Conservation (phyloP, 768 basidiomycete species). For the Pisolithus marmoratus region DNA sequence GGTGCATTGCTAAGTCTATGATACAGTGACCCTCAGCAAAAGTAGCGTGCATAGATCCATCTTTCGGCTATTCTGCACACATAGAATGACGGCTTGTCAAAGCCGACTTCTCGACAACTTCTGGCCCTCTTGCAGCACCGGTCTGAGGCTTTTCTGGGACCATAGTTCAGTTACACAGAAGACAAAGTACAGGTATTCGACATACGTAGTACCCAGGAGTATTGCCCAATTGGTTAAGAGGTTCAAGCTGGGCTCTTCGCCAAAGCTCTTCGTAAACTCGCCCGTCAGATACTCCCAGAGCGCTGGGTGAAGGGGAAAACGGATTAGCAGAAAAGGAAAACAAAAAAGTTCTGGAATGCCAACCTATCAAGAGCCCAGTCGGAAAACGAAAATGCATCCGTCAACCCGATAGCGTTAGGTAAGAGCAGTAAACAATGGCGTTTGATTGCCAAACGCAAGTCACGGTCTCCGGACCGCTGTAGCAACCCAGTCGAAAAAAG, state of each 20-base stretch:
- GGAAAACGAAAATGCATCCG: constrained; percentile 67
- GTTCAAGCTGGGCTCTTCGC: constrained; percentile 51
- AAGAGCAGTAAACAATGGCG: constrained; percentile 45
- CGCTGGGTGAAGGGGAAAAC: constrained; percentile 30
- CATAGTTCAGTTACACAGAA: too few relatives aligned
- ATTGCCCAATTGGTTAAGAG: constrained; percentile 48
- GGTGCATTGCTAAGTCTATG: too few relatives aligned
- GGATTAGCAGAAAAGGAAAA: background rate
- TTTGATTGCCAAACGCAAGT: constrained; percentile 46
- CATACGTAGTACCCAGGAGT: constrained; percentile 52
- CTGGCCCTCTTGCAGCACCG: too few relatives aligned
- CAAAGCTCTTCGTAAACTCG: constrained; percentile 65
- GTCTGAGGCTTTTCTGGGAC: too few relatives aligned
- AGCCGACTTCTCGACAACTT: too few relatives aligned
- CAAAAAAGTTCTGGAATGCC: constrained; percentile 4
- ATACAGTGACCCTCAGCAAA: too few relatives aligned
- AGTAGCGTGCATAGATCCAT: too few relatives aligned
- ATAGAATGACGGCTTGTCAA: too few relatives aligned
- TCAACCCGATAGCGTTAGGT: constrained; percentile 61
- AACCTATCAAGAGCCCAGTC: constrained; percentile 74
- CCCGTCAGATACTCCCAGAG: constrained; percentile 58
- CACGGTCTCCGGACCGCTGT: constrained; percentile 19
- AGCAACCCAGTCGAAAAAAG: constrained; percentile 53
- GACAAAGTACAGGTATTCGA: background rate
- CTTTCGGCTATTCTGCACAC: too few relatives aligned